Conservation (phyloP, 192 early-diverging fungal genomes). For the Pilaira anomala region DNA sequence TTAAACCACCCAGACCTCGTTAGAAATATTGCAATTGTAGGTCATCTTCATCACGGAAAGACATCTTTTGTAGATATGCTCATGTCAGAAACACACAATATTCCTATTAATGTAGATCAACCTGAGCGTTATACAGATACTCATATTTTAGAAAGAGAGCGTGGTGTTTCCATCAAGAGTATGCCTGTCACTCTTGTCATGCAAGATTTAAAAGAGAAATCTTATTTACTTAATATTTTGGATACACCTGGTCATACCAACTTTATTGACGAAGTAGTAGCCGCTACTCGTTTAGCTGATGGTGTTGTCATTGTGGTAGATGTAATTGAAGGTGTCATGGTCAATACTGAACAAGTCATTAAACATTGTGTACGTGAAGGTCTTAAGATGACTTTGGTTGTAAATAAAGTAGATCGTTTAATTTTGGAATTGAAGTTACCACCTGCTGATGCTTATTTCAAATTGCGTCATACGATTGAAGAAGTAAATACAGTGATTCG, state of each 20-base stretch:
- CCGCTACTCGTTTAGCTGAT: slow-evolving; percentile 82
- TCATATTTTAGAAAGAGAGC: slow-evolving; percentile 83
- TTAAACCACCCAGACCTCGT: slow-evolving; percentile 76
- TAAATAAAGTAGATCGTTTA: slow-evolving; percentile 98
- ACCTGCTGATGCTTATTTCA: slow-evolving; percentile 95
- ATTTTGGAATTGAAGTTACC: slow-evolving; percentile 96
- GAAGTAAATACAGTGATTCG: slow-evolving; percentile 87
- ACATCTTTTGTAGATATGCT: slow-evolving; percentile 92
- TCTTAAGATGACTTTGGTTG: slow-evolving; percentile 78
- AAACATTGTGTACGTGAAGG: slow-evolving; percentile 75
- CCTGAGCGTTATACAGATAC: slow-evolving; percentile 88
- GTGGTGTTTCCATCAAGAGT: slow-evolving; percentile 88
- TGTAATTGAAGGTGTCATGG: slow-evolving; percentile 95
- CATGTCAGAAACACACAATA: slow-evolving; percentile 81
- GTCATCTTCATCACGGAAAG: slow-evolving; percentile 98
- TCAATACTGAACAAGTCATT: slow-evolving; percentile 86
- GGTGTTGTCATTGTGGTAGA: slow-evolving; percentile 93
- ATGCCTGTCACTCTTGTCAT: slow-evolving; percentile 91
- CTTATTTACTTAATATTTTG: slow-evolving; percentile 83
- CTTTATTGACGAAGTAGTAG: slow-evolving; percentile 91
- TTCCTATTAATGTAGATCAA: slow-evolving; percentile 49
- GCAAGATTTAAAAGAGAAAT: slow-evolving; percentile 84
- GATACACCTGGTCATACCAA: slow-evolving; percentile 97
- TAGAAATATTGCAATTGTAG: slow-evolving; percentile 88
- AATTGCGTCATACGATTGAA: slow-evolving; percentile 92